Evolutionary conservation across 2,329 filamentous ascomycete species (phyloP), one percentile per base, ranked within the genome.

Genomic region (Penicillium sp.): DNA sequence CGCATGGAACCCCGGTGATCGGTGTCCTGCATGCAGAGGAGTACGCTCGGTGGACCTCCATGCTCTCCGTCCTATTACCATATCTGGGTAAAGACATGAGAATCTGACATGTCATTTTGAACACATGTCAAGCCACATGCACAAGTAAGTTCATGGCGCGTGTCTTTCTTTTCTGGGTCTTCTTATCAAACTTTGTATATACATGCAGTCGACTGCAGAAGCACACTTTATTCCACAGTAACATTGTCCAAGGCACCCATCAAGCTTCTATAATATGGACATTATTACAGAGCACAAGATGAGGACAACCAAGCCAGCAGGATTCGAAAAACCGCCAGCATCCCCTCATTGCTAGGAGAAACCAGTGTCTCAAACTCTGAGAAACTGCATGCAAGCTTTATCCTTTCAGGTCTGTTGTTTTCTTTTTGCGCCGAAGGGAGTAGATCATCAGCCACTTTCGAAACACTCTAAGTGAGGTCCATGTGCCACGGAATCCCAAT

Each of bases 101-200:
- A 50, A 51, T 41, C 9, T 31, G 57, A 59, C 50, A 52, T 54
- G 42, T 60, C 57, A 56, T 18, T 60, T 57, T 49, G 6, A 43
- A 55, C 59, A 60, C 57, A 61, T 61, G 59, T 57, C 51, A 42
- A 39, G 33, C 41, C 22, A 44, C 49, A 44, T 50, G 50, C 43
- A 50, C 47, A 52, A 25, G n/a, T n/a, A n/a, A 22, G 22, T 56
- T 25, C 48, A 49, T 48, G 35, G 41, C 51, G 57, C 48, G 42
- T 56, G 50, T 30, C 30, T 42, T 42, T 31, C 2, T 13, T 3
- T 19, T 9, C n/a, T n/a, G n/a, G n/a, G n/a, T n/a, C n/a, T n/a
- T n/a, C n/a, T 10, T 22, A 31, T 49, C 12, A 22, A 30, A 13
- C 25, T n/a, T n/a, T n/a, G n/a, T n/a, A n/a, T n/a, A 8, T 5